These are phyloP conservation scores for Tolypocladium tropicale DNA, from an alignment of 2,329 filamentous ascomycete species.

Conservation along the genomic window DNA sequence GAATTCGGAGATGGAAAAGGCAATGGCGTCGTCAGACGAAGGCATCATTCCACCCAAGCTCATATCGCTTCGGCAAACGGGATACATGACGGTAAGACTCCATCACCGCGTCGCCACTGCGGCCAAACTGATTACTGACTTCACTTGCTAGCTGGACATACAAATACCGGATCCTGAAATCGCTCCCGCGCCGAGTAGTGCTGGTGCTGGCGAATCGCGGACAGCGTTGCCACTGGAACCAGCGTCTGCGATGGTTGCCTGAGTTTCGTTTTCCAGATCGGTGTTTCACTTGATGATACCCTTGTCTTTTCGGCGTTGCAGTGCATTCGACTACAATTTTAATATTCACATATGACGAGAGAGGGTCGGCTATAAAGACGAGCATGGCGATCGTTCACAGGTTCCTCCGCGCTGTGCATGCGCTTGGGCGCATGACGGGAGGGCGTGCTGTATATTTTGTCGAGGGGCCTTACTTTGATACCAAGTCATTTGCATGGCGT, in stretches of 20 bases:
- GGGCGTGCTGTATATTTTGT: background rate
- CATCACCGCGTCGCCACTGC: background rate
- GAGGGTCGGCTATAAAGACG: background rate
- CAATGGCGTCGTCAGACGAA: conserved; percentile 38
- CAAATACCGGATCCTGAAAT: conserved; percentile 73
- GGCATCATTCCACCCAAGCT: conserved; percentile 53
- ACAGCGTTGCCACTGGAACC: conserved; percentile 23
- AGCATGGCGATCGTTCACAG: background rate
- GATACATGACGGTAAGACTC: conserved; percentile 66
- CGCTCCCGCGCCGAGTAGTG: conserved; percentile 38
- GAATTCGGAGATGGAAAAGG: conserved; percentile 63
- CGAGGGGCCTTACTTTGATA: background rate
- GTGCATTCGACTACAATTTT: background rate
- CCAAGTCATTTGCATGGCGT: background rate
- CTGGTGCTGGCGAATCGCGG: conserved; percentile 25
- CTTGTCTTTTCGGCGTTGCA: background rate
- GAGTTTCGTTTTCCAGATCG: background rate
- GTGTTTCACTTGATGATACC: conserved; percentile 1
- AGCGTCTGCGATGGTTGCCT: conserved; percentile 12
- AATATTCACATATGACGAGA: background rate
- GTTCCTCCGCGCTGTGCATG: background rate
- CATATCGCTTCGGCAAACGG: conserved; percentile 69
- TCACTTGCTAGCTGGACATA: conserved; percentile 56
- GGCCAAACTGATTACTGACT: conserved; percentile 3
- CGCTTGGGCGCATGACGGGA: too few relatives aligned